Base-by-base conservation (phyloP, 371 early-diverging fungal genomes). In the Amoeboaphelidium protococcarum region DNA sequence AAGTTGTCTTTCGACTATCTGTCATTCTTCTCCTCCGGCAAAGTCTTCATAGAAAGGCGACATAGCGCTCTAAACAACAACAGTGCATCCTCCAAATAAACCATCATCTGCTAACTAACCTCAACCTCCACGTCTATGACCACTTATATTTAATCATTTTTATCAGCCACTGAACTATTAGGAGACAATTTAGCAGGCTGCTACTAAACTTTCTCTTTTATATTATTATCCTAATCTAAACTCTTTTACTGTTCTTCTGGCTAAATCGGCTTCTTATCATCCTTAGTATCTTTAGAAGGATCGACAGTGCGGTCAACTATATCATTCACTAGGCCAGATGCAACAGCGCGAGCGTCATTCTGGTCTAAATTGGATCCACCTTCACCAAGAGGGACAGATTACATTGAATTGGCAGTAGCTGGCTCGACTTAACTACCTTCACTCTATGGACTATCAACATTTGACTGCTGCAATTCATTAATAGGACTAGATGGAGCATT, bases 21-120 rank as follows among this genome's bases (percentile, higher is more conserved):
- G 47, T 66, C n/a, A n/a, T n/a, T n/a, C n/a, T n/a, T n/a, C n/a
- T n/a, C n/a, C 67, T 19, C 61, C 16, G 68, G 58, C 41, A 73
- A 61, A 24, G 63, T 55, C 42, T 80, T 73, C 72, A 86, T 84
- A 20, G 82, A 81, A n/a, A 90, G 68, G 53, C 82, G 82, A 65
- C 89, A 88, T 22, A 94, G 67, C 1, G 90, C 82, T 12, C 91
- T 76, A 58, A 94, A 76, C 0, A 88, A 76, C 20, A 85, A 61
- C 37, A 80, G 84, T 1, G 81, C 82, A 58, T 94, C 91, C 48
- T 75, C 66, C 53, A 70, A 53, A 52, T 64, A 62, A 24, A 59
- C 52, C 37, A 10, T 31, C 16, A 10, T 6, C 37, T 10, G 16
- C 37, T 31, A 16, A 31, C 16, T 16, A 31, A n/a, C n/a, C n/a